Conservation (phyloP, 345 rosid genomes). For the Moringa oleifera region DNA sequence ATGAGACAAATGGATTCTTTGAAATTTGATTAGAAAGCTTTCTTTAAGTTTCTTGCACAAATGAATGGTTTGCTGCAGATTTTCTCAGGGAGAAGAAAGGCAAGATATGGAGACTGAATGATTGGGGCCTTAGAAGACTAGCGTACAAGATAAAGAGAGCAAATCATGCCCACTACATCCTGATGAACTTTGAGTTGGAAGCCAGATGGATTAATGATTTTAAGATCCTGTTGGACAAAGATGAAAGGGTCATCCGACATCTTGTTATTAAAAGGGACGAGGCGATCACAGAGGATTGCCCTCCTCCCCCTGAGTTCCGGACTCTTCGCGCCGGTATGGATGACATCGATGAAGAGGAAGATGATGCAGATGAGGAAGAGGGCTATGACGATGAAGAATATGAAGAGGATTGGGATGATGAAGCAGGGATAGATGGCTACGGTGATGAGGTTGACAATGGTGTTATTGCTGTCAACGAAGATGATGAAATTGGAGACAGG, state of each 20-base stretch:
- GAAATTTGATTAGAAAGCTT: background rate
- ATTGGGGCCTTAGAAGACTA: conserved; percentile 89
- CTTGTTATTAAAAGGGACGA: conserved; percentile 78
- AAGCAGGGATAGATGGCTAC: conserved; percentile 24
- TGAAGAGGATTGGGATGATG: conserved; percentile 26
- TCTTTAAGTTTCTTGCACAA: background rate
- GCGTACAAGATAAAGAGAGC: conserved; percentile 91
- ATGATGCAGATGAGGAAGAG: conserved; percentile 27
- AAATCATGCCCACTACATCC: conserved; percentile 66
- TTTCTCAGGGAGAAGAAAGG: conserved; percentile 84
- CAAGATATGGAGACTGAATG: conserved; percentile 75
- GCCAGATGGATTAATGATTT: conserved; percentile 79
- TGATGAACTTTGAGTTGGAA: conserved; percentile 93
- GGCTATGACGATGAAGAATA: conserved; percentile 29
- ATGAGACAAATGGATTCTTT: too few relatives aligned
- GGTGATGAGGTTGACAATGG: conserved; percentile 22
- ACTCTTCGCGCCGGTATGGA: conserved; percentile 39
- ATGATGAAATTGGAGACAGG: conserved; percentile 19
- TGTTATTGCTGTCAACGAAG: conserved; percentile 6
- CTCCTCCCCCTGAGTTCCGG: conserved; percentile 87
- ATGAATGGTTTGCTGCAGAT: conserved; percentile 33
- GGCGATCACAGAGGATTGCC: conserved; percentile 69
- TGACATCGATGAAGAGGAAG: conserved; percentile 49
- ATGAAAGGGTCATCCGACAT: conserved; percentile 85
- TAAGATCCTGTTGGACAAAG: conserved; percentile 70